These are phyloP conservation scores for Basidiobolus meristosporus DNA, from an alignment of 371 early-diverging fungal genomes.

Conservation along the genomic window DNA sequence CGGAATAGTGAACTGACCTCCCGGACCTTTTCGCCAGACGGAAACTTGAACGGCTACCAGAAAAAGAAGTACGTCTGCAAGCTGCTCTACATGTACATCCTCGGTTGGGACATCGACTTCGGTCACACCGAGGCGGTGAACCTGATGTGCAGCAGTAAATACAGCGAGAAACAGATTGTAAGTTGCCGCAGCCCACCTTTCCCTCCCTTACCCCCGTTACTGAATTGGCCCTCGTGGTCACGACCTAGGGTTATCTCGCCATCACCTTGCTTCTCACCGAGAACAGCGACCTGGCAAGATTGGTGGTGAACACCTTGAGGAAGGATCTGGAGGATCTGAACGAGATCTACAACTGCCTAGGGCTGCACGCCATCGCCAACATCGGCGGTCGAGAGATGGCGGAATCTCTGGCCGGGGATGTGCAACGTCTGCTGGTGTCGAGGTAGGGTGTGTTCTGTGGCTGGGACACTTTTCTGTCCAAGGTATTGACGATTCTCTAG, in stretches of 20 bases:
- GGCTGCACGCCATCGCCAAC: slow-evolving; percentile 88
- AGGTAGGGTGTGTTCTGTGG: slow-evolving; percentile 26
- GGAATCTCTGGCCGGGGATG: slow-evolving; percentile 62
- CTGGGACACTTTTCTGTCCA: slow-evolving; percentile 5
- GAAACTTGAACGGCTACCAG: slow-evolving; percentile 83
- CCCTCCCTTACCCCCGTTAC: not conserved
- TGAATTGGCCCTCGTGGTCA: not conserved
- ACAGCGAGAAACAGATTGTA: slow-evolving; percentile 93
- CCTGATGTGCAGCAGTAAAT: slow-evolving; percentile 69
- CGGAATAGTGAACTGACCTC: no score
- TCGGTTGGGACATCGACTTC: slow-evolving; percentile 94
- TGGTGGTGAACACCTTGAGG: slow-evolving; percentile 72
- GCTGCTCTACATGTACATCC: slow-evolving; percentile 92
- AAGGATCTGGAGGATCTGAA: slow-evolving; percentile 77
- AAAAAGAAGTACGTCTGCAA: slow-evolving; percentile 97
- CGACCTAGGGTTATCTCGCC: slow-evolving; percentile 76
- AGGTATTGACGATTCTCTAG: slow-evolving; percentile 12
- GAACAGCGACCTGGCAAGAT: slow-evolving; percentile 56
- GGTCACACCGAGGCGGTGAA: slow-evolving; percentile 92
- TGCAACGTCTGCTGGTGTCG: slow-evolving; percentile 62
- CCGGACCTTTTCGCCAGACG: slow-evolving; percentile 41
- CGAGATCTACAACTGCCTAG: slow-evolving; percentile 80
- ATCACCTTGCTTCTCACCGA: slow-evolving; percentile 80
- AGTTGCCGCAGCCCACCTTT: slow-evolving; percentile 4
- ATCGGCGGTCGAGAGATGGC: slow-evolving; percentile 86